Evolutionary conservation across 805 yeast genomes (phyloP), one percentile per base, ranked within the genome.

Genomic region (Candida ipomoeae): DNA sequence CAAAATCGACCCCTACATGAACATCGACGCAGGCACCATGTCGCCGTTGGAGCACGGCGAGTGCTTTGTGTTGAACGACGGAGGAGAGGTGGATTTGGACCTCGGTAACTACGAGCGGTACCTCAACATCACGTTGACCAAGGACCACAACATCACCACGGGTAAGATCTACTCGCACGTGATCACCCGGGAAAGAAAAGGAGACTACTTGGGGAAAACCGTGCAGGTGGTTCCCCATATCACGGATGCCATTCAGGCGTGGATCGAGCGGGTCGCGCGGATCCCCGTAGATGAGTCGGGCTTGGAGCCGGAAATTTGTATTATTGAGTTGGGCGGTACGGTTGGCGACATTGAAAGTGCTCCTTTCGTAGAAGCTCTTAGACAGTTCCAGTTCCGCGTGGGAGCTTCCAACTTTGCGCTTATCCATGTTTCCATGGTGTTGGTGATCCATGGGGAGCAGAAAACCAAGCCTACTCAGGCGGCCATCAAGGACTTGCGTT

Each of bases 381-480:
- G 99, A 78, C 99, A 94, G 74, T 94, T 94, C 75, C 99, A 94
- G 77, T 94, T 94, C 75, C 84, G 96, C 66, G 98, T 92, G 54
- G 98, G 98, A 17, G 74, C 77, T 51, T 96, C 89, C 58, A 94
- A 89, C 73, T 94, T 94, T 72, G 96, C 97, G 17, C 79, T 94
- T 66, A 89, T 92, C 62, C 99, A 94, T 62, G 99, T 94, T 44
- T 92, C 98, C 41, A 78, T 94, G 56, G 98, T 94, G 44, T 98
- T 98, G 42, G 98, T 94, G 45, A 92, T 94, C 64, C 96, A 91
- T 61, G 99, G 98, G 55, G 99, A 94, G 77, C 97, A 94, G 71
- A 94, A 94, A 79, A 94, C 99, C 40, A 94, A 94, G 73, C 99
- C 99, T 52, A 94, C 99, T 11, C 99, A 94, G 75, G 99, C 98